Percentiles rank a stretch among this genome's conserved stretches.
phyloP scores from a whole-genome alignment of 108 stramenopile species.

The Cyclotella cryptica region DNA sequence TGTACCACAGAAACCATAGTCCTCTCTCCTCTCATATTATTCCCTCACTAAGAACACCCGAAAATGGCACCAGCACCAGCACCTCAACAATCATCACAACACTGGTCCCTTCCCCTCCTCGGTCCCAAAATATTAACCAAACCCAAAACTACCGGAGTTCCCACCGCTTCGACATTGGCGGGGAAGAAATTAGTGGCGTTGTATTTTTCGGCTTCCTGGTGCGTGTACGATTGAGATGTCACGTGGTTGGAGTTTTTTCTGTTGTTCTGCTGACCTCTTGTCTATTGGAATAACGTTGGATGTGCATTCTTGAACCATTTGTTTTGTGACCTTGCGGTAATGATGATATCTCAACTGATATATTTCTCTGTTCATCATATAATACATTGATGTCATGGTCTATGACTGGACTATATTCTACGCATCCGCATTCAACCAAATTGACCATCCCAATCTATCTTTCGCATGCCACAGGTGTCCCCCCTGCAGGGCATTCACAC shows the following conservation, averaged over 20 bases:
- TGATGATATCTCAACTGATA: too few species aligned
- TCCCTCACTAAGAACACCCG: background rate
- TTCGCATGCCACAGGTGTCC: slow-evolving; percentile 48
- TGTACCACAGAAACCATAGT: background rate
- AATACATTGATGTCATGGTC: too few species aligned
- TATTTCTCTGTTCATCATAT: too few species aligned
- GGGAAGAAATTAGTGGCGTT: slow-evolving; percentile 65
- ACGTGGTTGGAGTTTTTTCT: background rate
- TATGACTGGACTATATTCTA: too few species aligned
- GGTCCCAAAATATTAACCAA: slow-evolving; percentile 48
- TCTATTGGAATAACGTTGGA: too few species aligned
- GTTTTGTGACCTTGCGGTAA: too few species aligned
- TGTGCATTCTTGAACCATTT: too few species aligned
- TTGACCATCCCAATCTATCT: too few species aligned
- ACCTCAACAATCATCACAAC: background rate
- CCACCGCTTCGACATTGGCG: slow-evolving; percentile 46
- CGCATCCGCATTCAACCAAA: too few species aligned
- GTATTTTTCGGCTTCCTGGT: slow-evolving; percentile 72
- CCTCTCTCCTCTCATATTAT: background rate
- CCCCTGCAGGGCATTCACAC: slow-evolving; percentile 76
- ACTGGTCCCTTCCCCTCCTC: slow-evolving; percentile 36
- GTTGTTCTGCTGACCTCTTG: background rate
- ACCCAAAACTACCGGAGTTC: slow-evolving; percentile 32
- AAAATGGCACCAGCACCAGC: background rate
- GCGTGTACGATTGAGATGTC: background rate